Evolutionary conservation across 441 rosid species (phyloP).

Genomic region (Populus hybrid): DNA sequence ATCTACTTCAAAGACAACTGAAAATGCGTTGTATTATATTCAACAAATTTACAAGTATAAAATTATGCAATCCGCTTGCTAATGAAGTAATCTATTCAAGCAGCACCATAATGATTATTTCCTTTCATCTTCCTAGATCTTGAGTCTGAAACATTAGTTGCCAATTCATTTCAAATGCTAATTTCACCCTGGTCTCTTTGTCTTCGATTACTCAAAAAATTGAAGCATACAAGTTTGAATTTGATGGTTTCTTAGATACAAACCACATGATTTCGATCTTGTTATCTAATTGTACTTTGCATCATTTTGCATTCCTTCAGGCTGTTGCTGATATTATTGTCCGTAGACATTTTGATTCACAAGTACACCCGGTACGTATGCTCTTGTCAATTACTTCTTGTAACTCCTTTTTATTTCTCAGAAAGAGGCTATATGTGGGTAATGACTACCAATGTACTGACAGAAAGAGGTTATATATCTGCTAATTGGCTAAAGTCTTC

Average conservation of each 20-base stretch:
- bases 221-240: neutral
- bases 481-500: neutral
- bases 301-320: constrained; percentile 40
- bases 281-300: neutral
- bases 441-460: neutral
- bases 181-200: neutral
- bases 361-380: constrained; percentile 59
- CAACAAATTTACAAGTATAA: neutral
- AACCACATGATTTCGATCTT: neutral
- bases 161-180: neutral
- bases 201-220: neutral
- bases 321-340: constrained; percentile 80
- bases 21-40: neutral
- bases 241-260: neutral
- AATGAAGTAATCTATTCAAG: neutral
- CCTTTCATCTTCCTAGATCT: neutral
- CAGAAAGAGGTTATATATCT: neutral
- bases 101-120: neutral
- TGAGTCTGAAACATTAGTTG: neutral
- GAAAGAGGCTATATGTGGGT: neutral
- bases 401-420: neutral
- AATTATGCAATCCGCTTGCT: neutral
- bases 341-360: constrained; percentile 58
- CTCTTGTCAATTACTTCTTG: constrained; percentile 13
- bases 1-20: neutral